phyloP scores from a whole-genome alignment of 176 grass and related monocot genomes.

The Oryza officinalis region DNA sequence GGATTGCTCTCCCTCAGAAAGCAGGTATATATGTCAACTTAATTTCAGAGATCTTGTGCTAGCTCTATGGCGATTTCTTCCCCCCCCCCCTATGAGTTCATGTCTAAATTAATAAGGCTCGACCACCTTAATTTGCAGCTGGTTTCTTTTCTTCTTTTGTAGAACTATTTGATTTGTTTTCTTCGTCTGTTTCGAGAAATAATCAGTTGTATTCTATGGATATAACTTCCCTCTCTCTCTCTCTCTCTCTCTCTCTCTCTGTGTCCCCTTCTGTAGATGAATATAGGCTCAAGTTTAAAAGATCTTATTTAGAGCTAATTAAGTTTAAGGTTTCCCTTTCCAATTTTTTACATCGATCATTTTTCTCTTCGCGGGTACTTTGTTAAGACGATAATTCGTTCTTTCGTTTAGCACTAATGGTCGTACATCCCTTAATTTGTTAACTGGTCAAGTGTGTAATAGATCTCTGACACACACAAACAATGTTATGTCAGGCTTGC shows the following conservation, averaged over 20 bases:
- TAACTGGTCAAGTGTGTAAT: constrained; percentile 5
- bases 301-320: background rate
- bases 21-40: constrained; percentile 48
- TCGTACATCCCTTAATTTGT: background rate
- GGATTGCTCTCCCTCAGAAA: constrained; percentile 95
- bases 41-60: background rate
- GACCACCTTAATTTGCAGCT: background rate
- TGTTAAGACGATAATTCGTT: background rate
- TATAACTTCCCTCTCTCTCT: background rate
- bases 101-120: background rate
- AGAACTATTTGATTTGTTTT: background rate
- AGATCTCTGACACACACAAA: background rate
- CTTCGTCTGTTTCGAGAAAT: background rate
- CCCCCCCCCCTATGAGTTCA: background rate
- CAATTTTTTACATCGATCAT: background rate
- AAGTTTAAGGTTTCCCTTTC: background rate
- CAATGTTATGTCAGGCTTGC: background rate
- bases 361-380: background rate
- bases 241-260: background rate
- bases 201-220: background rate
- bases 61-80: constrained; percentile 29
- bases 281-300: background rate
- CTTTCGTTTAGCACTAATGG: background rate
- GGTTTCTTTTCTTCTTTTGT: background rate
- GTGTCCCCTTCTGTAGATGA: too few relatives aligned